These are phyloP conservation scores for Apiotrichum laibachii DNA, from an alignment of 1,284 basidiomycete species.

Conservation along the genomic window DNA sequence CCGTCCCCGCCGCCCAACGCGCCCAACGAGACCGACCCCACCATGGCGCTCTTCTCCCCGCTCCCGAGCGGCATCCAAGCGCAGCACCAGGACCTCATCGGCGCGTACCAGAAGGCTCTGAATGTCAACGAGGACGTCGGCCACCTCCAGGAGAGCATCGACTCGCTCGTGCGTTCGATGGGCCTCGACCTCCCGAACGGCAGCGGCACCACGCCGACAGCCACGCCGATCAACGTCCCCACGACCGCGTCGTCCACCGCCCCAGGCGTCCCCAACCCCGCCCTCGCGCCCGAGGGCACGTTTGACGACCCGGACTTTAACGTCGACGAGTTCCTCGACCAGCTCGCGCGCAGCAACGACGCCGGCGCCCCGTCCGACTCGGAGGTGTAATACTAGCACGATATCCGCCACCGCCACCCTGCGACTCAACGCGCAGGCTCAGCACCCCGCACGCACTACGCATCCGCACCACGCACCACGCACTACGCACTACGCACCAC, in stretches of 20 bases:
- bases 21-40: conserved; percentile 29
- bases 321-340: conserved; percentile 44
- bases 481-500: no score
- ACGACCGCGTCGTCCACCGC: not conserved
- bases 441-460: no score
- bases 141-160: conserved; percentile 66
- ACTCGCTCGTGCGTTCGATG: conserved; percentile 67
- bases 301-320: conserved; percentile 39
- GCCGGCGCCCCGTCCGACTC: not conserved
- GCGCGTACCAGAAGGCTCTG: conserved; percentile 61
- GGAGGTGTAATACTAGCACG: not conserved
- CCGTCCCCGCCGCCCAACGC: conserved; percentile 7
- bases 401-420: no score
- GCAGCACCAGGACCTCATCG: conserved; percentile 54
- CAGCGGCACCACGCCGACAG: not conserved
- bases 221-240: not conserved
- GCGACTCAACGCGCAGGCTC: no score
- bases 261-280: not conserved
- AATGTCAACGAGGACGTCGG: conserved; percentile 72
- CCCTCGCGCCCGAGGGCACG: conserved; percentile 12
- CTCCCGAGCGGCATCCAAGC: conserved; percentile 31
- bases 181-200: conserved; percentile 56
- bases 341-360: conserved; percentile 29
- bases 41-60: conserved; percentile 43
- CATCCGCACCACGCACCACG: no score